Percentiles rank a stretch among this genome's conserved stretches.
Evolutionary conservation across 2,329 filamentous ascomycete genomes (phyloP).

Genomic region (Trichophyton schoenleinii): DNA sequence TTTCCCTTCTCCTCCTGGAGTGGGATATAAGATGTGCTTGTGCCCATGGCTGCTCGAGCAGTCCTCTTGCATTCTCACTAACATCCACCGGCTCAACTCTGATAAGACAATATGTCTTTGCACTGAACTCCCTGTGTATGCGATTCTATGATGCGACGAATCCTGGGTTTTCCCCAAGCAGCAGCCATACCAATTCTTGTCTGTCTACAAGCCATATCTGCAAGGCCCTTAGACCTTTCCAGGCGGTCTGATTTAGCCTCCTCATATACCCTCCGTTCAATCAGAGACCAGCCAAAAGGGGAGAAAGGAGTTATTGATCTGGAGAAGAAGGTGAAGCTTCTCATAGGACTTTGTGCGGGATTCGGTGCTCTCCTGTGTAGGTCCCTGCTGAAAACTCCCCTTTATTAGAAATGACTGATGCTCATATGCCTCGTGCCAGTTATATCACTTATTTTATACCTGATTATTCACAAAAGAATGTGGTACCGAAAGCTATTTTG

Average conservation of each 20-base stretch:
- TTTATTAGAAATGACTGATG: background rate
- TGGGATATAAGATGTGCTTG: background rate
- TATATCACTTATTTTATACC: background rate
- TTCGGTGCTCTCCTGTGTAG: background rate
- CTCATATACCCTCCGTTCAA: background rate
- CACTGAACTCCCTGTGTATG: background rate
- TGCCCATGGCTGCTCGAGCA: background rate
- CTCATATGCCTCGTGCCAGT: background rate
- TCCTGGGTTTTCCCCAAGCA: background rate
- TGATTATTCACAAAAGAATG: background rate
- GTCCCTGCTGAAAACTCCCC: background rate
- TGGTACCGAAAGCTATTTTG: constrained; percentile 5
- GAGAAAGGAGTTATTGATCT: background rate
- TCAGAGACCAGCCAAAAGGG: background rate
- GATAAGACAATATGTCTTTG: background rate
- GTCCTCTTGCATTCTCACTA: background rate
- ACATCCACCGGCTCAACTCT: too few relatives aligned
- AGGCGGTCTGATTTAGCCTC: background rate
- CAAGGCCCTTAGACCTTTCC: background rate
- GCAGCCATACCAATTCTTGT: background rate
- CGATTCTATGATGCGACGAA: background rate
- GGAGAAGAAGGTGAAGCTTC: background rate
- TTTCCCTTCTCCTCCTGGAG: background rate
- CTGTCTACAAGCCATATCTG: background rate
- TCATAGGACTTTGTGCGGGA: background rate